phyloP scores from a whole-genome alignment of 2,329 filamentous ascomycete species.

The Berkeleyomyces basicola region DNA sequence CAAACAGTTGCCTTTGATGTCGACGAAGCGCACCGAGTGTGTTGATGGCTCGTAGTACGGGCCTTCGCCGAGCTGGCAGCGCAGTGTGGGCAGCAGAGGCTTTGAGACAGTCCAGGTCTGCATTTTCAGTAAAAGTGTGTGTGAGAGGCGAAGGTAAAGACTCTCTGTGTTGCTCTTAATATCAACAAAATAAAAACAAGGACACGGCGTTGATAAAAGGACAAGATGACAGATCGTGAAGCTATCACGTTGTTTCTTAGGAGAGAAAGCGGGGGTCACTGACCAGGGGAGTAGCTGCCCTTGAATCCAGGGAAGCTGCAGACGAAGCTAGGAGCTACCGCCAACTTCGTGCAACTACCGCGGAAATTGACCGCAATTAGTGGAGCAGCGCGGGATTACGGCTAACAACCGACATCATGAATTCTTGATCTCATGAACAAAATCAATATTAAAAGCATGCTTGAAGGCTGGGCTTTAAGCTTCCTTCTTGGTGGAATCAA shows the following conservation, averaged over 20 bases:
- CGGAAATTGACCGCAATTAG: background rate
- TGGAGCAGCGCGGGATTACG: background rate
- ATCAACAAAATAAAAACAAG: background rate
- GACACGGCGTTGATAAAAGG: background rate
- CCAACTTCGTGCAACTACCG: background rate
- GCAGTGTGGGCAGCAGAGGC: slow-evolving; percentile 40
- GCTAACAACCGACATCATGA: background rate
- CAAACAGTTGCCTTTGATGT: slow-evolving; percentile 63
- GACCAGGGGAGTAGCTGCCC: background rate
- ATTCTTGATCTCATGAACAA: too few relatives aligned
- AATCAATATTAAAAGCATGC: background rate
- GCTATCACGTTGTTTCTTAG: background rate
- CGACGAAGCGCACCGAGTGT: slow-evolving; percentile 57
- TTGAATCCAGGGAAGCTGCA: background rate
- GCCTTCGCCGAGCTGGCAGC: slow-evolving; percentile 55
- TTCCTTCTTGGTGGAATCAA: too few relatives aligned
- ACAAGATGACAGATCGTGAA: background rate
- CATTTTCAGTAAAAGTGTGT: slow-evolving; percentile 14
- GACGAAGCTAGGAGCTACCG: background rate
- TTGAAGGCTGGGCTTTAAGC: background rate
- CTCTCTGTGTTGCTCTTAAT: background rate
- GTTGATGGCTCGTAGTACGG: slow-evolving; percentile 54
- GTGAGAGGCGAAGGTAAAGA: too few relatives aligned
- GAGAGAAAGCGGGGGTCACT: background rate
- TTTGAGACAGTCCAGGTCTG: slow-evolving; percentile 35